Evolutionary conservation across 176 grass and related monocot genomes (phyloP), one percentile per base, ranked within the genome.

Genomic region (Ensete glaucum): DNA sequence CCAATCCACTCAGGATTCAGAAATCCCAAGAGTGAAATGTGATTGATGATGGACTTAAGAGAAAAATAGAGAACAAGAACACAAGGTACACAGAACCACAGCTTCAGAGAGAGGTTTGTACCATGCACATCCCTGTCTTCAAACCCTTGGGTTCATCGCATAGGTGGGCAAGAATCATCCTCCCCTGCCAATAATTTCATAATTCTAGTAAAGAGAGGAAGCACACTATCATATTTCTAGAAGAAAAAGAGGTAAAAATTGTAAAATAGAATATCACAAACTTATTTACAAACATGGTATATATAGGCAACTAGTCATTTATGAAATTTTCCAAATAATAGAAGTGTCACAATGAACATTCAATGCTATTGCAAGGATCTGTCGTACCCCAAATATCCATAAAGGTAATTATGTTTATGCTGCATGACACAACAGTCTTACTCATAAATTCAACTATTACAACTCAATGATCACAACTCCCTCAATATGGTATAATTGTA

Each of bases 101-200:
- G 19, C 8, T 50, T 50, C 5, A 19, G 50, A 3, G 54, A 10
- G 20, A 57, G 5, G 51, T 13, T 8, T 69, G 79, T 89, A 99
- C 95, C 95, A 94, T 94, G 85, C 91, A 94, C 91, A 94, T 99
- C 64, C 88, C 91, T 76, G 91, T 91, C 89, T 99, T 99, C 70
- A 99, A 84, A 77, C 95, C 88, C 84, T 84, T 99, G 64, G 95
- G 90, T 49, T 99, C 91, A 11, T 91, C 88, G 65, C 95, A 99
- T 54, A 99, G 84, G 78, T 94, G 95, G 67, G 95, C 91, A 76
- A 91, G 84, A 87, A 99, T 94, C 95, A 99, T 99, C 80, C 95
- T 91, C 81, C 91, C 95, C 95, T 94, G 88, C 77, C 27, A 77
- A 79, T 72, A 11, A 17, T 59, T 53, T 58, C 53, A 55, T 11